Base-by-base conservation (phyloP, 2,329 filamentous ascomycete species). In the Lizonia empirigonia region DNA sequence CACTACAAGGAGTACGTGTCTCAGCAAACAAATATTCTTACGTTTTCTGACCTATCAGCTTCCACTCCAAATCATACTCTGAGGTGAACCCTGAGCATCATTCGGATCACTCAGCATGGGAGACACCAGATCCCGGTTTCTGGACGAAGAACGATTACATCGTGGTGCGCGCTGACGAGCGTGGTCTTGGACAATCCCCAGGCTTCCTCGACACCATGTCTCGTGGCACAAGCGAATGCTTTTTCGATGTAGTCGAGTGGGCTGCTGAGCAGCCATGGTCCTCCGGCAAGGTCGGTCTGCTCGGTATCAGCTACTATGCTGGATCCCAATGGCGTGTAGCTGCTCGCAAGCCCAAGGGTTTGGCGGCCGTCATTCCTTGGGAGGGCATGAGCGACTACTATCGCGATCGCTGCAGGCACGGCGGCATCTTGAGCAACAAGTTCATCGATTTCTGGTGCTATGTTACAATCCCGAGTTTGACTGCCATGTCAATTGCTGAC, bases 361-460 rank as follows among this genome's bases (percentile, higher is more conserved):
- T 83, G 5, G 67, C 77, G 1, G 77, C 76, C 12, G 79, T 82
- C 5, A 74, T 82, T 36, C 80, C 80, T 0, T 83, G 80, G 80
- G 81, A 82, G 59, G 80, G 80, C 3, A 82, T 82, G 79, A 77
- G 75, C 0, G 80, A 83, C 53, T 82, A 81, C 56, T 83, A 81
- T 55, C 74, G 80, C 12, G 73, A 75, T 50, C 62, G 71, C 23
- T 74, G 70, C 51, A 65, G 74, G n/a, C 74, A 76, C 47, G 71
- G 75, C 22, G 70, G 75, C 39, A 72, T 63, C 8, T 57, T 74
- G 20, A 74, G 72, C 6, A 66, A 72, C 33, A 63, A 65, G 35
- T 73, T 73, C 46, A 71, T 72, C 37, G 63, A 70, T 27, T 83
- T 86, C 60, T 88, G 85, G 85, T 88, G 85, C 59, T 63, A 23